phyloP scores from a whole-genome alignment of 331 rosid species.

The Saraca asoca region DNA sequence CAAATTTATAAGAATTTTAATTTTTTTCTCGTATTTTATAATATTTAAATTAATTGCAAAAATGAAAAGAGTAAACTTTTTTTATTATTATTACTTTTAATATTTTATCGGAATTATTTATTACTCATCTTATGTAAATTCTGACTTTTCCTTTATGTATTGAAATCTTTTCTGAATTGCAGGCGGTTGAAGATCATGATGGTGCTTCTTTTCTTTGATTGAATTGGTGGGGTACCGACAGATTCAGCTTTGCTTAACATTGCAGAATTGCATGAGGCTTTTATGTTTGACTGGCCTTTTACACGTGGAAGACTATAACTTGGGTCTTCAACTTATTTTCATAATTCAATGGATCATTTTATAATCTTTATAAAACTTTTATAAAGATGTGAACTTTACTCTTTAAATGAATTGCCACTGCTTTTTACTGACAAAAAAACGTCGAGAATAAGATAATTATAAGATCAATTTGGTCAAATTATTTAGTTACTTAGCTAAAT shows the following conservation, averaged over 20 bases:
- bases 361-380: neutral
- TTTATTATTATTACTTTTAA: no score
- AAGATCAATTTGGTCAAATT: no score
- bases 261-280: slow-evolving; percentile 19
- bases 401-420: neutral
- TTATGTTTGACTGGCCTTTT: slow-evolving; percentile 32
- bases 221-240: neutral
- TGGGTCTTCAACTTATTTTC: slow-evolving; percentile 16
- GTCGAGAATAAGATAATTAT: no score
- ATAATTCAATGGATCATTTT: neutral
- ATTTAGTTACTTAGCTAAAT: no score
- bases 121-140: neutral
- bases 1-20: no score
- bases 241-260: slow-evolving; percentile 29
- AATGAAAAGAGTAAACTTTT: no score
- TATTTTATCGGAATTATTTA: neutral
- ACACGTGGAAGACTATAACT: slow-evolving; percentile 30
- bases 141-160: slow-evolving; percentile 1
- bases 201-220: slow-evolving; percentile 21
- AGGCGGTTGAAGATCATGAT: slow-evolving; percentile 30
- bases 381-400: neutral
- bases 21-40: no score
- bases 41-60: no score
- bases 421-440: neutral
- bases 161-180: slow-evolving; percentile 22